Evolutionary conservation across 225 moss, liverwort and hornwort genomes (phyloP).

Genomic region (Pseudoscleropodium purum): DNA sequence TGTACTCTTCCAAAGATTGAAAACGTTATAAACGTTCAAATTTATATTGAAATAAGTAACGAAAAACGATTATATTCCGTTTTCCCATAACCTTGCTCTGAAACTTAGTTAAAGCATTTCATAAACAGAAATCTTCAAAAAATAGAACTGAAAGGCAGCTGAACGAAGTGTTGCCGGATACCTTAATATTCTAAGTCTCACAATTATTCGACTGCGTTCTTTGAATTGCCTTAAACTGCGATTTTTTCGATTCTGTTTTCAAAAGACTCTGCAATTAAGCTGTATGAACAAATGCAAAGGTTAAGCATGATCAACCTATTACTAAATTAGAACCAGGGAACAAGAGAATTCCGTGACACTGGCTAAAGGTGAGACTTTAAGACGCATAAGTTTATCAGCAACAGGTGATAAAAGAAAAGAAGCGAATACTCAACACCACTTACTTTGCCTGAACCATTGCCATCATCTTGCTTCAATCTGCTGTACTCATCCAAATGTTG

Average conservation of each 20-base stretch:
- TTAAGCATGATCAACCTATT: neutral
- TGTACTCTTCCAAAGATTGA: neutral
- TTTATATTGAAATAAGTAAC: neutral
- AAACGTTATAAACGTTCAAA: neutral
- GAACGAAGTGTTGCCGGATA: neutral
- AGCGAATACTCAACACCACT: neutral
- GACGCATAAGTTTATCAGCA: neutral
- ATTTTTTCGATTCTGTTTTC: neutral
- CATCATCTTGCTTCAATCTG: slow-evolving; percentile 43
- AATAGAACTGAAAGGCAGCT: neutral
- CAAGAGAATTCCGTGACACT: neutral
- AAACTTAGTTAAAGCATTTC: neutral
- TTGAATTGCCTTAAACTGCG: neutral
- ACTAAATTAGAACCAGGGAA: neutral
- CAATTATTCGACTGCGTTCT: neutral
- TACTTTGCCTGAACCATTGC: slow-evolving; percentile 43
- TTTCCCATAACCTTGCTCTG: neutral
- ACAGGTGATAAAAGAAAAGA: neutral
- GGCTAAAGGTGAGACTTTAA: neutral
- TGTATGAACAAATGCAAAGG: neutral
- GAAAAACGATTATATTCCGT: neutral
- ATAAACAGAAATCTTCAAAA: neutral
- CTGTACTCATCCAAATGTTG: slow-evolving; percentile 70
- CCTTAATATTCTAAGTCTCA: neutral
- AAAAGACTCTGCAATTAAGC: neutral